phyloP scores from a whole-genome alignment of 2,329 filamentous ascomycete genomes.

The Scortechinia acanthostroma region DNA sequence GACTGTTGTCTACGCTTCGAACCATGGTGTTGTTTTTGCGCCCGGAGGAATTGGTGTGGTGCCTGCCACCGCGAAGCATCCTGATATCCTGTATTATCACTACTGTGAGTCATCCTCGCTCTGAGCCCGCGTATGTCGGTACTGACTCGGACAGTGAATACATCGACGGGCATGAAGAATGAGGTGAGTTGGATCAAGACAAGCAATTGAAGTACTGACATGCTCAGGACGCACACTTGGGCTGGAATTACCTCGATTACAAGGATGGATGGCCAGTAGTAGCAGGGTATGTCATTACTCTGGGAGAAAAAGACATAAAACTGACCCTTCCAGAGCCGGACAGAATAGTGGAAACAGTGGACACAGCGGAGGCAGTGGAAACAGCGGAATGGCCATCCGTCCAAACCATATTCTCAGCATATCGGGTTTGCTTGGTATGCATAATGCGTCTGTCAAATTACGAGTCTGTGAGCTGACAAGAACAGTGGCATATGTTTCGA shows the following conservation, averaged over 20 bases:
- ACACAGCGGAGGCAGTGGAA: too few species aligned
- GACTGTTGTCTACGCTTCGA: conserved; percentile 22
- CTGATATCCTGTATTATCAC: conserved; percentile 27
- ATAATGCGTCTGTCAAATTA: too few species aligned
- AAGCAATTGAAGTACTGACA: not conserved
- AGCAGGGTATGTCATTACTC: too few species aligned
- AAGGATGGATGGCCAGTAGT: conserved; percentile 23
- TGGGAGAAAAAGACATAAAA: too few species aligned
- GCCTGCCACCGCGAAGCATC: conserved; percentile 9
- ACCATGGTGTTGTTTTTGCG: conserved; percentile 24
- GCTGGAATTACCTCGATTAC: conserved; percentile 25
- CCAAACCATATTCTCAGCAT: too few species aligned
- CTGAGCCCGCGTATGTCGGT: conserved; percentile 10
- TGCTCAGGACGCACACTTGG: conserved; percentile 20
- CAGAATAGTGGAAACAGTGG: too few species aligned
- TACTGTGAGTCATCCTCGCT: conserved; percentile 16
- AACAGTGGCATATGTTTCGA: too few species aligned
- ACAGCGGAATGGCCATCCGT: too few species aligned
- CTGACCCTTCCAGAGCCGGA: too few species aligned
- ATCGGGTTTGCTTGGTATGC: too few species aligned
- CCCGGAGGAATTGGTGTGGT: conserved; percentile 24
- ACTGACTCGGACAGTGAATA: not conserved
- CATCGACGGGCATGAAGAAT: not conserved
- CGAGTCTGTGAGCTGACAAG: too few species aligned
- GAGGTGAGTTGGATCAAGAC: not conserved